Percentiles rank a stretch among this genome's conserved stretches.
Conservation (phyloP, 805 yeast species). For the Nadsonia fulvescens region DNA sequence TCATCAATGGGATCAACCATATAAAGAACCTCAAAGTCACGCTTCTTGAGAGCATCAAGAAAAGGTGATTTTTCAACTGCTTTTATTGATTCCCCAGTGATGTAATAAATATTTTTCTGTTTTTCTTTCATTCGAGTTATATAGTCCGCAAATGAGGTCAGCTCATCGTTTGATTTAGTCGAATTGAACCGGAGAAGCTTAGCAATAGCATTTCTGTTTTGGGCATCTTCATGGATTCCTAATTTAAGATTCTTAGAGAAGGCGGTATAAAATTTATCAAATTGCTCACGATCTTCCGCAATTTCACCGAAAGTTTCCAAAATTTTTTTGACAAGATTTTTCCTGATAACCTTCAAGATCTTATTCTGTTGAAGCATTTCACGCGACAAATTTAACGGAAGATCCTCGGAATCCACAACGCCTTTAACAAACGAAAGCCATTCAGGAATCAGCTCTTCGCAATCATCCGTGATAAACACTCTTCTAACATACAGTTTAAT, state of each 20-base stretch:
- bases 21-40: constrained; percentile 95
- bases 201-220: constrained; percentile 90
- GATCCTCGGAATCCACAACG: constrained; percentile 98
- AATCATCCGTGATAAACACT: constrained; percentile 98
- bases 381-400: constrained; percentile 98
- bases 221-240: constrained; percentile 97
- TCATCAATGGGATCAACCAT: constrained; percentile 98
- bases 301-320: constrained; percentile 98
- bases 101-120: constrained; percentile 98
- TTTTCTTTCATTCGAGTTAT: constrained; percentile 99
- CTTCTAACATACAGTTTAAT: constrained; percentile 98
- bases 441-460: constrained; percentile 97
- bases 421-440: constrained; percentile 96
- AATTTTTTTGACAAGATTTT: constrained; percentile 96
- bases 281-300: constrained; percentile 97
- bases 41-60: constrained; percentile 95
- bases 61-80: constrained; percentile 98
- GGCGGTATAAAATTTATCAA: constrained; percentile 94
- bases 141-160: constrained; percentile 88
- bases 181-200: constrained; percentile 95
- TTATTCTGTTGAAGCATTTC: constrained; percentile 99
- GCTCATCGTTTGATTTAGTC: constrained; percentile 86
- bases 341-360: constrained; percentile 97
- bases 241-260: constrained; percentile 96
- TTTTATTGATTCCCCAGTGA: constrained; percentile 96